Base-by-base conservation (phyloP, 441 rosid species). In the Aleurites moluccanus region DNA sequence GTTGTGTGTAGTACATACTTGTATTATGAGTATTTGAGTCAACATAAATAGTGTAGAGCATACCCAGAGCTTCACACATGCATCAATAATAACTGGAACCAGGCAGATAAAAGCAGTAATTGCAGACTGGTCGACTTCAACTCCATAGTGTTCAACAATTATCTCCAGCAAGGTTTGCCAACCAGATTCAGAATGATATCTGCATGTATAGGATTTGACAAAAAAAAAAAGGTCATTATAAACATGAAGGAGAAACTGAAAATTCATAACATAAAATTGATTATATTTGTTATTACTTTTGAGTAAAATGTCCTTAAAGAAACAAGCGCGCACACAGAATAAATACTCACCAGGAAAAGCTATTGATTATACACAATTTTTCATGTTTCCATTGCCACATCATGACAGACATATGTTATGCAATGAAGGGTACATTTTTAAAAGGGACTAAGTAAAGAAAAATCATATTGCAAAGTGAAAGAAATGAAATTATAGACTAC, bases 161-260 rank as follows among this genome's bases (percentile, higher is more conserved):
- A 86, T 77, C 85, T 93, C 98, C 79, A 85, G 20, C 79, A 93
- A 67, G 53, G 96, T 88, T 76, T 86, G 86, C 99, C 99, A 95
- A 73, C 99, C 98, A 42, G 91, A 86, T 83, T 90, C 96, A 40
- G 98, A 95, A 85, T 95, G 99, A 83, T 95, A 95, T 85, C 98
- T 92, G 80, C 73, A 76, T 57, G 69, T 23, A 50, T 14, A 59
- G 14, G 56, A 66, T 45, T 67, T 67, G 2, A n/a, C n/a, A 23
- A 25, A 33, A 28, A 67, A 65, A 4, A 63, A 0, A 10, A 16
- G 25, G 25, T 10, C 64, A 52, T 56, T 56, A 20, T 35, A 52
- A 8, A 56, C 15, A 66, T 49, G 11, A 68, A 73, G 10, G 64
- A 25, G 25, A 44, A 68, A 38, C 11, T 56, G 28, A 44, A 53